Percentiles rank a stretch among this genome's conserved stretches.
phyloP scores from a whole-genome alignment of 2,329 filamentous ascomycete species.

The Ceratocystis papillata region DNA sequence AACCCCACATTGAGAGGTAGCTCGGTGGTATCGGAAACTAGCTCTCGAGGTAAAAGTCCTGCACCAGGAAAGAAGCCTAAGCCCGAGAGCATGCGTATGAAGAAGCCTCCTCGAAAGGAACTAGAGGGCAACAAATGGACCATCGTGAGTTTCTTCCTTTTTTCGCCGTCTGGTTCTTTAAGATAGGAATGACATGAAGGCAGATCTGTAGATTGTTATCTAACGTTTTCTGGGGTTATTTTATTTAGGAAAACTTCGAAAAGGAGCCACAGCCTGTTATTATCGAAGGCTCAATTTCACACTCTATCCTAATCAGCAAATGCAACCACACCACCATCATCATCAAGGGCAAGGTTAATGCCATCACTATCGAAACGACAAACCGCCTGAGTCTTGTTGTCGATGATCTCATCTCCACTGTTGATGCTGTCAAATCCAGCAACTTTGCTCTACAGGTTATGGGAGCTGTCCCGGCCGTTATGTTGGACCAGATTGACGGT shows the following conservation, averaged over 20 bases:
- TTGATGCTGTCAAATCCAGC: conserved; percentile 90
- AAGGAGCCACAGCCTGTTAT: conserved; percentile 61
- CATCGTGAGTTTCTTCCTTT: conserved; percentile 46
- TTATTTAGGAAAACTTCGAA: conserved; percentile 73
- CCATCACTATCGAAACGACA: conserved; percentile 91
- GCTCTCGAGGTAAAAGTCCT: conserved; percentile 65
- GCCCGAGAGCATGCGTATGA: conserved; percentile 71
- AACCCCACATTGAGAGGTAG: conserved; percentile 74
- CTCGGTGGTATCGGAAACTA: conserved; percentile 55
- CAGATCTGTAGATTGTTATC: background rate
- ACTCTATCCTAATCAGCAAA: conserved; percentile 83
- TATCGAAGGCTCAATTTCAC: conserved; percentile 68
- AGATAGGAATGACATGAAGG: background rate
- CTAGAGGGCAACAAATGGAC: conserved; percentile 89
- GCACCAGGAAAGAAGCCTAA: conserved; percentile 81
- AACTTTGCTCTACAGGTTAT: conserved; percentile 93
- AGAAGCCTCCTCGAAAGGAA: conserved; percentile 69
- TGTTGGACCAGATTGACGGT: conserved; percentile 88
- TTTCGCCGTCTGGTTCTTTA: background rate
- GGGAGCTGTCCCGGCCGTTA: conserved; percentile 71
- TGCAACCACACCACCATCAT: conserved; percentile 88
- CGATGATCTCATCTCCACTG: conserved; percentile 77
- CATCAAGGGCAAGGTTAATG: conserved; percentile 86
- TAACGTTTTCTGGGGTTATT: background rate
- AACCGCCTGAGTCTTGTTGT: conserved; percentile 73